These are phyloP conservation scores for Aspergillus campestris DNA, from an alignment of 495 filamentous ascomycete species.

Conservation along the genomic window DNA sequence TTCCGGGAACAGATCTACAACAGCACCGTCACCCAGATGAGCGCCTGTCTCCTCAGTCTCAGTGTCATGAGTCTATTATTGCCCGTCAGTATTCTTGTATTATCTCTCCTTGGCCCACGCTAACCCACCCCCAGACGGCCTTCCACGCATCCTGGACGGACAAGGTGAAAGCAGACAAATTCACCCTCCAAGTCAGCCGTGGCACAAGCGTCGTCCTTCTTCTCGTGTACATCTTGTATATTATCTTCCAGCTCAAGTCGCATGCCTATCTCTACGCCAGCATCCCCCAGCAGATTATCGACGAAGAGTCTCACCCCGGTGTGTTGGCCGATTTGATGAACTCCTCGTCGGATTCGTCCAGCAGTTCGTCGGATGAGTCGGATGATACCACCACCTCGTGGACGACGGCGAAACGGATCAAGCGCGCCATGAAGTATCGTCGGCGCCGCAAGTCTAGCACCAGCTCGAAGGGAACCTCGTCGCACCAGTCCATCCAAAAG, in stretches of 20 bases:
- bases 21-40: constrained; percentile 91
- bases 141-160: constrained; percentile 82
- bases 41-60: constrained; percentile 81
- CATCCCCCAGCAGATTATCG: constrained; percentile 80
- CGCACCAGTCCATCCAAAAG: constrained; percentile 21
- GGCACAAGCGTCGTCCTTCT: constrained; percentile 87
- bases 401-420: constrained; percentile 65
- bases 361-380: constrained; percentile 55
- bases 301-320: constrained; percentile 79
- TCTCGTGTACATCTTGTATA: constrained; percentile 74
- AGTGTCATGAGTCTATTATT: constrained; percentile 79
- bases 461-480: constrained; percentile 54
- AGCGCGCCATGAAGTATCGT: constrained; percentile 56
- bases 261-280: constrained; percentile 88
- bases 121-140: constrained; percentile 48
- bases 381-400: constrained; percentile 60
- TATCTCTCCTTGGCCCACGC: too few relatives aligned
- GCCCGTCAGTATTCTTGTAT: constrained; percentile 40
- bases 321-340: constrained; percentile 74
- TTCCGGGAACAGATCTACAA: constrained; percentile 94
- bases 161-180: constrained; percentile 48
- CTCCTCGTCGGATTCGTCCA: constrained; percentile 54
- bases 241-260: constrained; percentile 86
- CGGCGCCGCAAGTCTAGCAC: constrained; percentile 66
- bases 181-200: constrained; percentile 75